Conservation (phyloP, 179 eudicot genomes). For the Beta lomatogona region DNA sequence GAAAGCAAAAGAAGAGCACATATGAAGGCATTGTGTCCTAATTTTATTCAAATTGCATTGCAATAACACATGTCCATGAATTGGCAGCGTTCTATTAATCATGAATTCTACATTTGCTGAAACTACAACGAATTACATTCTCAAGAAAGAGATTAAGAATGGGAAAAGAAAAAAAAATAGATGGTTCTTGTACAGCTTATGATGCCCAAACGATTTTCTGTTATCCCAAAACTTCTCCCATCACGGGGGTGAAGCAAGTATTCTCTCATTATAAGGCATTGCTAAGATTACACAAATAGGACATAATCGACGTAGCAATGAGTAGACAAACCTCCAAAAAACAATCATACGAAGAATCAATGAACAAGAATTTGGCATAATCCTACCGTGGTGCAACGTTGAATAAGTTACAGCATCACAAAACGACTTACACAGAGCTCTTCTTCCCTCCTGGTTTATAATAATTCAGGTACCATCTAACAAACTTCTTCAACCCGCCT, state of each 20-base stretch:
- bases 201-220: slow-evolving; percentile 42
- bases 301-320: slow-evolving; percentile 35
- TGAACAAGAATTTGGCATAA: slow-evolving; percentile 47
- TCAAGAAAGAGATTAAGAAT: slow-evolving; percentile 29
- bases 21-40: slow-evolving; percentile 34
- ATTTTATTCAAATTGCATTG: slow-evolving; percentile 44
- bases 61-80: slow-evolving; percentile 52
- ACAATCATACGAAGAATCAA: slow-evolving; percentile 65
- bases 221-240: slow-evolving; percentile 45
- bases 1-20: slow-evolving; percentile 8
- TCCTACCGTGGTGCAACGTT: slow-evolving; percentile 33
- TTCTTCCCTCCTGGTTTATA: slow-evolving; percentile 69
- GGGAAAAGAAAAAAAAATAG: slow-evolving; percentile 27
- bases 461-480: slow-evolving; percentile 77
- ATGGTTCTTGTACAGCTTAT: slow-evolving; percentile 53
- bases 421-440: slow-evolving; percentile 47
- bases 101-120: slow-evolving; percentile 63
- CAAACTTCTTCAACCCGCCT: slow-evolving; percentile 80
- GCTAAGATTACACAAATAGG: slow-evolving; percentile 42
- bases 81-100: slow-evolving; percentile 43
- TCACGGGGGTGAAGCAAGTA: slow-evolving; percentile 34
- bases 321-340: slow-evolving; percentile 36
- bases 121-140: slow-evolving; percentile 62
- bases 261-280: slow-evolving; percentile 48
- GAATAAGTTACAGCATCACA: slow-evolving; percentile 24